Percentiles rank a stretch among this genome's conserved stretches.
Conservation (phyloP, 345 rosid genomes). For the Arabidopsis suecica region DNA sequence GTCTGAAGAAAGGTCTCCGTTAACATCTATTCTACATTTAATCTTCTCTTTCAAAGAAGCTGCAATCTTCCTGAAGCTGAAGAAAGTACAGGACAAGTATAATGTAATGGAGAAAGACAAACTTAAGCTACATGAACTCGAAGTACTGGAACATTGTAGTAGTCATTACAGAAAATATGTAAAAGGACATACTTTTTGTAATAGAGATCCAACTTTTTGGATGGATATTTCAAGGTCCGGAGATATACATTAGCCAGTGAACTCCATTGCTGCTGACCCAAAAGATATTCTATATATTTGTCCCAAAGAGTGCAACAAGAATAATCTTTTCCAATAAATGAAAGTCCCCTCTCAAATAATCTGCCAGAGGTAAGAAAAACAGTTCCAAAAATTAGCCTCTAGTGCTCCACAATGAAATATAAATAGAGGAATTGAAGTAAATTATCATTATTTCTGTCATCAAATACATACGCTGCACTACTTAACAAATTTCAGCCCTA, state of each 20-base stretch:
- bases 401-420: not conserved
- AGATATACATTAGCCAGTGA: slow-evolving; percentile 66
- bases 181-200: slow-evolving; percentile 62
- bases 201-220: slow-evolving; percentile 69
- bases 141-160: not conserved
- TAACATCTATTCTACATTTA: slow-evolving; percentile 44
- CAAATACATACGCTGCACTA: not conserved
- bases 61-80: slow-evolving; percentile 78
- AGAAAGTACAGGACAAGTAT: slow-evolving; percentile 28
- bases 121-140: slow-evolving; percentile 13
- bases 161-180: slow-evolving; percentile 11
- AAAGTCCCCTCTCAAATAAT: slow-evolving; percentile 74
- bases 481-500: not conserved
- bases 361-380: slow-evolving; percentile 45
- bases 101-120: slow-evolving; percentile 3
- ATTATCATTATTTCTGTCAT: not conserved
- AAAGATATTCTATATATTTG: slow-evolving; percentile 71
- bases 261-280: slow-evolving; percentile 68
- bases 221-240: slow-evolving; percentile 73
- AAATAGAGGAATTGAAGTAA: not conserved
- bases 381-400: not conserved
- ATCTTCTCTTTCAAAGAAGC: slow-evolving; percentile 65
- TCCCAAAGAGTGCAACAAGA: slow-evolving; percentile 78
- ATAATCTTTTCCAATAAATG: slow-evolving; percentile 89
- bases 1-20: slow-evolving; percentile 48